Base-by-base conservation (phyloP, 768 basidiomycete genomes). In the Russula dissimulans region DNA sequence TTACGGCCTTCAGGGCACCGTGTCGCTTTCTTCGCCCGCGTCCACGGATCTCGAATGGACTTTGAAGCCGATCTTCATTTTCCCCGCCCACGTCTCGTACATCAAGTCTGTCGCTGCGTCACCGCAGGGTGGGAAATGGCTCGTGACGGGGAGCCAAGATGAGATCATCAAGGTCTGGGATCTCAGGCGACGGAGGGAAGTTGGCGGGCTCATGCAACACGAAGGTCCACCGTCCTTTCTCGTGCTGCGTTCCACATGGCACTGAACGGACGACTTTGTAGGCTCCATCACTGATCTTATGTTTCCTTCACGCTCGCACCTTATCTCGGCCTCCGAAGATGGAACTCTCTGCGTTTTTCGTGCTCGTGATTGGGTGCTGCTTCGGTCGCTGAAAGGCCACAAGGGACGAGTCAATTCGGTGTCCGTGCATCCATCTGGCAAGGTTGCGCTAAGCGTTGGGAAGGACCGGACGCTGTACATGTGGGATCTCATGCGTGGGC, bases 401-500 rank as follows among this genome's bases (percentile, higher is more conserved):
- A 95, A 93, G 61, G 95, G 90, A 0, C 83, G 90, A 29, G 86
- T 98, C 61, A 97, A 97, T 70, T 81, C 81, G 38, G 81, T 97
- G 41, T 90, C 91, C 2, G 85, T 97, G 3, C 97, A 99, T 68
- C 95, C 93, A 0, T 88, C 90, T 0, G 91, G 95, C 6, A 90
- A 97, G 67, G 82, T 97, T 17, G 95, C 87, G 0, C 72, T 99
- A 43, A 92, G 86, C 62, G 93, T 97, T 0, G 95, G 97, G 7
- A 87, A 85, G 67, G 97, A 98, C 68, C 79, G 81, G 64, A 91
- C 89, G 3, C 65, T 98, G 60, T 81, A 94, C 45, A 97, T 99
- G 95, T 99, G 97, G 97, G 97, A 99, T 77, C 76, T 99, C 51
- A 95, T 97, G 91, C 78, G 95, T 47, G 95, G 95, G 0, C 87